Base-by-base conservation (phyloP, 1,139 yeast species). In the Sugiyamaella castrensis region DNA sequence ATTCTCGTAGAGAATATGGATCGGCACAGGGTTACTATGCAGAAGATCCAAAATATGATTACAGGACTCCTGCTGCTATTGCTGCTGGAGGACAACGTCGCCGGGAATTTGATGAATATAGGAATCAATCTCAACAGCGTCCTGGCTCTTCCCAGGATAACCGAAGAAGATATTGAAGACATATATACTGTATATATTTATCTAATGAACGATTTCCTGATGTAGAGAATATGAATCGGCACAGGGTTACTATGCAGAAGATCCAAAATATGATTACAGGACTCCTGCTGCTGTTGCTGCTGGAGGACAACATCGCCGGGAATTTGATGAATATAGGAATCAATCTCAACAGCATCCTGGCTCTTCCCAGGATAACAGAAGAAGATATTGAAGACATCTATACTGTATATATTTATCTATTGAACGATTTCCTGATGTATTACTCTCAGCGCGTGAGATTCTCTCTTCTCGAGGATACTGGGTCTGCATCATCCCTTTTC, bases 21-120 rank as follows among this genome's bases (percentile, higher is more conserved):
- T 19, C 46, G 6, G 35, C 46, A 13, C 46, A 42, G 24, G 46
- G 46, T 9, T 42, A 35, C 37, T 42, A 42, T 28, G 30, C 28
- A 8, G 46, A 40, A 26, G 33, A 11, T 12, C 37, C 44, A 9
- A 37, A 40, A 13, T n/a, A n/a, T n/a, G n/a, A n/a, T n/a, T n/a
- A n/a, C n/a, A n/a, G n/a, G n/a, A n/a, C n/a, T n/a, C n/a, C n/a
- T n/a, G n/a, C n/a, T 19, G 24, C 5, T 19, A 19, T 19, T 19
- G 24, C 24, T 19, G 24, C 24, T 4, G 24, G 24, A 19, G 5
- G 32, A 27, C 26, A 34, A 24, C 37, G 24, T 3, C 30, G 28
- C 8, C 29, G 44, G 29, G 44, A 42, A 27, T 42, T 35, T 30
- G 46, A 42, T 16, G 35, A 35, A n/a, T 29, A 28, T 27, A 13